phyloP scores from a whole-genome alignment of 805 yeast genomes.

The Kluyveromyces siamensis region DNA sequence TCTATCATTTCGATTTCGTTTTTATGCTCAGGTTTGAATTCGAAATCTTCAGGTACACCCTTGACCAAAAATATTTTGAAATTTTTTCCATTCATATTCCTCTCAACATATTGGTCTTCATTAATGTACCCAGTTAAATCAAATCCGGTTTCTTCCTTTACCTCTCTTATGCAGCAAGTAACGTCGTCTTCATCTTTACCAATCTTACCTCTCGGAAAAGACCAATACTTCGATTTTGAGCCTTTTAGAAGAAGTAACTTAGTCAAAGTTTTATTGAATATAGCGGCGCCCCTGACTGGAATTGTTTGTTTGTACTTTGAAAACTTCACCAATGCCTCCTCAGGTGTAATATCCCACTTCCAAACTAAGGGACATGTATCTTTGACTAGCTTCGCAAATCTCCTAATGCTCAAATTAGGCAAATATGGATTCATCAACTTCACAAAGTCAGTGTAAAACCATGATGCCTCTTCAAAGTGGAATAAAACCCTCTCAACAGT shows the following conservation, averaged over 20 bases:
- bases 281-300: slow-evolving; percentile 94
- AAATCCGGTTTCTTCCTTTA: slow-evolving; percentile 87
- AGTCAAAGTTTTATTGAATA: slow-evolving; percentile 60
- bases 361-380: slow-evolving; percentile 67
- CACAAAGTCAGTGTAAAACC: slow-evolving; percentile 88
- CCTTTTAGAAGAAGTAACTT: slow-evolving; percentile 79
- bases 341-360: slow-evolving; percentile 76
- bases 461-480: slow-evolving; percentile 96
- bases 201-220: slow-evolving; percentile 95
- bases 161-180: slow-evolving; percentile 87
- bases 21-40: slow-evolving; percentile 75
- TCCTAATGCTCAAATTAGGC: slow-evolving; percentile 70
- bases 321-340: slow-evolving; percentile 67
- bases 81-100: slow-evolving; percentile 75
- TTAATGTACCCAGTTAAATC: slow-evolving; percentile 63
- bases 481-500: slow-evolving; percentile 62
- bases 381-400: slow-evolving; percentile 59
- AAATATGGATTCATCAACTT: slow-evolving; percentile 62
- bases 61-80: slow-evolving; percentile 71
- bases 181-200: slow-evolving; percentile 86
- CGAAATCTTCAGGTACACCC: slow-evolving; percentile 66
- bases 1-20: slow-evolving; percentile 78
- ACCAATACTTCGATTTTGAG: slow-evolving; percentile 76
- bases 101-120: slow-evolving; percentile 67
- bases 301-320: slow-evolving; percentile 79